Base-by-base conservation (phyloP, 2,329 filamentous ascomycete genomes). In the Stenocarpella maydis region DNA sequence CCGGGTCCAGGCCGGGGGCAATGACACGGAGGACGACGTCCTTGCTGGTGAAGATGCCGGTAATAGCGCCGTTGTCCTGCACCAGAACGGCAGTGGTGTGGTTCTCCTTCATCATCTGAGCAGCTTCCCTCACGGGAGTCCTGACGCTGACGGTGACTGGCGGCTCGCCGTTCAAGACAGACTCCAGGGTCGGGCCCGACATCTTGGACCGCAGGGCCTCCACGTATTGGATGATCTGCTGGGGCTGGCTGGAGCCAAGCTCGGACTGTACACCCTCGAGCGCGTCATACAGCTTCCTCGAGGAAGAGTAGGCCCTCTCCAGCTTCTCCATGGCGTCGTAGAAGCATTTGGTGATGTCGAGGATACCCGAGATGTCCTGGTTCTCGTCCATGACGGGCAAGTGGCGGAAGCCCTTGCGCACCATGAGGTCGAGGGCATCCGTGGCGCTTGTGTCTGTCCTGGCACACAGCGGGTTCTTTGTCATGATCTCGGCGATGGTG, bases 241-340 rank as follows among this genome's bases (percentile, higher is more conserved):
- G 95, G 15, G 96, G 96, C 80, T 99, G 96, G 78, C 92, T 97
- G 65, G 95, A 92, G 49, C 96, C 96, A 43, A 99, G 87, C 81
- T 99, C 96, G 2, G 95, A 97, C 82, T 99, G 96, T 3, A 99
- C 96, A 80, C 96, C 96, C 82, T 99, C 96, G 69, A 99, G 84
- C 41, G 96, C 96, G 84, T 98, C 96, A 80, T 99, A 98, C 26
- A 99, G 88, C 82, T 98, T 97, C 75, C 96, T 90, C n/a, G 96
- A 99, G 19, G 96, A 98, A 73, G 94, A 94, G 80, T 99, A 99
- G 63, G 96, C 96, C 64, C 96, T 92, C 85, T 99, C 96, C 71
- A 99, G 85, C 85, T 99, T 99, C 85, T 99, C 96, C 96, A 99
- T 99, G 52, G 96, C 96, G 82, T 99, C 96, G 82, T 99, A 99